These are phyloP conservation scores for Ziziphus jujuba DNA, from an alignment of 306 rosid species.

Conservation along the genomic window DNA sequence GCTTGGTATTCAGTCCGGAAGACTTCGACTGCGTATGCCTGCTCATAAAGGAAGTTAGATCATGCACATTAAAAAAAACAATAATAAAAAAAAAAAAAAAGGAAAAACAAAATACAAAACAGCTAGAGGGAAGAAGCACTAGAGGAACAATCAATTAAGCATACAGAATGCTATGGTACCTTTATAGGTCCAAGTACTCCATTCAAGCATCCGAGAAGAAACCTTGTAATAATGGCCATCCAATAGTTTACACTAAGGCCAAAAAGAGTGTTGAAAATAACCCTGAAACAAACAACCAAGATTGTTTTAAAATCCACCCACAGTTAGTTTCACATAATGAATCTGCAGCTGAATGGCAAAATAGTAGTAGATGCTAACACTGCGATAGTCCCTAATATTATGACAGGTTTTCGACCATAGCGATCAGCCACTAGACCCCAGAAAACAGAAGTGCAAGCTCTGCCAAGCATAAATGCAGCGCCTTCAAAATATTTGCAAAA, in stretches of 20 bases:
- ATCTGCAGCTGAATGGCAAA: background rate
- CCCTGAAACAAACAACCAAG: constrained; percentile 40
- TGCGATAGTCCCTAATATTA: constrained; percentile 47
- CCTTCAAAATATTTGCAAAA: constrained; percentile 45
- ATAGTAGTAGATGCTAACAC: constrained; percentile 32
- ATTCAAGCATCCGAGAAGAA: constrained; percentile 81
- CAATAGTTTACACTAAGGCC: constrained; percentile 87
- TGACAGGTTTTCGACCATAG: constrained; percentile 80
- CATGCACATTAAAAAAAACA: no score
- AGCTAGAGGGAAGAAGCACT: background rate
- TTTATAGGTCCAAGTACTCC: constrained; percentile 87
- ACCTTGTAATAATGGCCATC: constrained; percentile 75
- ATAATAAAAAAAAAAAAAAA: no score
- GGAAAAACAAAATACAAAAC: no score
- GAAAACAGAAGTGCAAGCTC: constrained; percentile 63
- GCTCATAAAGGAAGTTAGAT: constrained; percentile 25
- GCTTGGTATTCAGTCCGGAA: constrained; percentile 76
- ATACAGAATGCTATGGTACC: constrained; percentile 40
- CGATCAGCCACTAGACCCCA: constrained; percentile 93
- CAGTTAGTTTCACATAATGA: background rate
- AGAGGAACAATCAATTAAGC: background rate
- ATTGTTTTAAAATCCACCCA: constrained; percentile 9
- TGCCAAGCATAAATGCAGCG: constrained; percentile 78
- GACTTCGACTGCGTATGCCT: constrained; percentile 84
- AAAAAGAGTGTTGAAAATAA: constrained; percentile 79